Conservation (phyloP, 257 asterid genomes). For the Osmanthus fragrans region DNA sequence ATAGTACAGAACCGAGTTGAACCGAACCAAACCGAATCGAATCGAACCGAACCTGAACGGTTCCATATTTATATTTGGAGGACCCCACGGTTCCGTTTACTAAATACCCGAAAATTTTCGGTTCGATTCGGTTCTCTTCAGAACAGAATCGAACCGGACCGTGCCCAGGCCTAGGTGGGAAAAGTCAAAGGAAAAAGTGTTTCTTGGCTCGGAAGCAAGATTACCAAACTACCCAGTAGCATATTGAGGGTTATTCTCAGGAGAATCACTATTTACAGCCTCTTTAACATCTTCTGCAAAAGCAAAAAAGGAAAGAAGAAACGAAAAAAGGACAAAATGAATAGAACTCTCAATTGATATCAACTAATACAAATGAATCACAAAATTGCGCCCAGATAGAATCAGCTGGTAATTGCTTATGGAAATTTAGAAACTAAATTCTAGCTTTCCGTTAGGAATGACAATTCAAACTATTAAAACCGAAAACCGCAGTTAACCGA, state of each 20-base stretch:
- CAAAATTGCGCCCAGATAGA: not conserved
- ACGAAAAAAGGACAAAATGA: not conserved
- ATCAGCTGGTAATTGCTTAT: not conserved
- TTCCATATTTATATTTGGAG: no score
- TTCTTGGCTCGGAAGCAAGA: slow-evolving; percentile 82
- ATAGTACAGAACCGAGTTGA: no score
- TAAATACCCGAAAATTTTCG: no score
- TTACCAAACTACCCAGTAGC: slow-evolving; percentile 92
- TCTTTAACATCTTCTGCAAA: slow-evolving; percentile 83
- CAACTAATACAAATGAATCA: not conserved
- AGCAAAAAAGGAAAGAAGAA: not conserved
- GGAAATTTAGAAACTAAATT: not conserved
- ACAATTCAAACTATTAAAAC: no score
- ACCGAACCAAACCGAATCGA: no score
- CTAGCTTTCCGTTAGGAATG: no score
- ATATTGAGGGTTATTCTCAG: slow-evolving; percentile 84
- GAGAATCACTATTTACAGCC: slow-evolving; percentile 67
- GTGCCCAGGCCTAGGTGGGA: no score
- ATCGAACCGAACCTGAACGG: no score
- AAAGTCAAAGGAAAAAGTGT: slow-evolving; percentile 2
- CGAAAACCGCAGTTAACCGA: no score
- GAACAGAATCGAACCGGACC: no score
- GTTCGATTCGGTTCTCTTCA: no score
- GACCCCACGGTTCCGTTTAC: no score
- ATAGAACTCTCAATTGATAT: not conserved